Conservation (phyloP, 176 grass and related monocot species). For the Puya raimondii region DNA sequence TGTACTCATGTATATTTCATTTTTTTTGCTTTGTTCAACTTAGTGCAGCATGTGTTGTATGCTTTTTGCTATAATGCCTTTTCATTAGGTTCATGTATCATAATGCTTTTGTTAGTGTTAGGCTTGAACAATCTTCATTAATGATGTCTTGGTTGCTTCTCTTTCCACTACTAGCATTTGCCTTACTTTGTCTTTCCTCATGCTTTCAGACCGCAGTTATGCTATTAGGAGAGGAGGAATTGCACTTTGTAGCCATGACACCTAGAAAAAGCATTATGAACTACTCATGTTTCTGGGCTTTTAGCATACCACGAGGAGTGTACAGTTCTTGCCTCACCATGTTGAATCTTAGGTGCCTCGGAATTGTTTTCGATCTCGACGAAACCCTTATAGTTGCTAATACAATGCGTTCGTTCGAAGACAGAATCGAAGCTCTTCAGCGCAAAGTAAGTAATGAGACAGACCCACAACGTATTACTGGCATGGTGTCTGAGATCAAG, state of each 20-base stretch:
- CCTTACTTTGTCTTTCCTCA: constrained; percentile 16
- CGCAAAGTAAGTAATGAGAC: constrained; percentile 85
- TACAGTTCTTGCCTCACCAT: constrained; percentile 82
- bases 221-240: constrained; percentile 63
- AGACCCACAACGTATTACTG: constrained; percentile 63
- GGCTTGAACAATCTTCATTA: not conserved
- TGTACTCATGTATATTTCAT: no score
- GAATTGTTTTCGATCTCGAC: constrained; percentile 96
- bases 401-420: constrained; percentile 82
- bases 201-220: constrained; percentile 82
- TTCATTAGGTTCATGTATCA: no score
- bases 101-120: not conserved
- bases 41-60: no score
- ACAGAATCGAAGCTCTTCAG: constrained; percentile 84
- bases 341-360: constrained; percentile 85
- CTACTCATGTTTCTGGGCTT: constrained; percentile 88
- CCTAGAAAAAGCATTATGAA: constrained; percentile 46
- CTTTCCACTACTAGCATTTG: not conserved
- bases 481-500: constrained; percentile 90
- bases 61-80: not conserved
- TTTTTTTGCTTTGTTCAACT: no score
- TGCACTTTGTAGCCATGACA: constrained; percentile 95
- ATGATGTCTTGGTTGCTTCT: not conserved
- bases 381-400: constrained; percentile 93
- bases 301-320: constrained; percentile 57